Evolutionary conservation across 768 basidiomycete species (phyloP).

Genomic region (Kwoniella heveanensis): DNA sequence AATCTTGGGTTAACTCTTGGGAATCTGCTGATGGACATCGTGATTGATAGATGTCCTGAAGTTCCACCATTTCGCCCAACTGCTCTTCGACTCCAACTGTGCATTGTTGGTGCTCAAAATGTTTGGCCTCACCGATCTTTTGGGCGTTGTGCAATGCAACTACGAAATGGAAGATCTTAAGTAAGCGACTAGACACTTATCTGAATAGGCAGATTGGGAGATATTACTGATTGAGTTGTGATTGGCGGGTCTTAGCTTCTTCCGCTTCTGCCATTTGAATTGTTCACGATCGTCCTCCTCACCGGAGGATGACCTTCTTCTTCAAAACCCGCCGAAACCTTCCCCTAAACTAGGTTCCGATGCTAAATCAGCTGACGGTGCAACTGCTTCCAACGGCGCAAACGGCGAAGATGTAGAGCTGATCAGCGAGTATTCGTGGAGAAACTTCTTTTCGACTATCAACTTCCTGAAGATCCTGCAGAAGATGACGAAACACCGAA

Average conservation of each 20-base stretch:
- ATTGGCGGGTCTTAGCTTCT: conserved; percentile 68
- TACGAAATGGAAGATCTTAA: conserved; percentile 65
- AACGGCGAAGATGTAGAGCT: conserved; percentile 84
- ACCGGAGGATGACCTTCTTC: conserved; percentile 69
- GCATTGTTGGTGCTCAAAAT: conserved; percentile 91
- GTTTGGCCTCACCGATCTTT: conserved; percentile 94
- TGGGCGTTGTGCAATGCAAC: conserved; percentile 77
- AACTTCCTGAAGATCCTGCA: conserved; percentile 98
- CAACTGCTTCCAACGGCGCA: conserved; percentile 61
- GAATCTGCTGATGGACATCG: too few species aligned
- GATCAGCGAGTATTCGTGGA: conserved; percentile 91
- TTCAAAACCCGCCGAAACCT: conserved; percentile 52
- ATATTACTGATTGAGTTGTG: background rate
- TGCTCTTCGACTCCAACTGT: conserved; percentile 92
- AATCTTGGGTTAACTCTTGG: too few species aligned
- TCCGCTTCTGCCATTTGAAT: conserved; percentile 84
- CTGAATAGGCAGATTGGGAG: too few species aligned
- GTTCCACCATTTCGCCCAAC: conserved; percentile 95
- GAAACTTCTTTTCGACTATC: conserved; percentile 95
- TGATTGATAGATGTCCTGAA: conserved; percentile 82
- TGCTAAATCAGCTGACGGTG: conserved; percentile 1
- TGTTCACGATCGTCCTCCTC: conserved; percentile 66
- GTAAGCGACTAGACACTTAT: conserved; percentile 37
- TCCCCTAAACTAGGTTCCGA: conserved; percentile 12
- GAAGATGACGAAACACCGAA: conserved; percentile 90